phyloP scores from a whole-genome alignment of 306 rosid genomes.

The Aeschynomene evenia region DNA sequence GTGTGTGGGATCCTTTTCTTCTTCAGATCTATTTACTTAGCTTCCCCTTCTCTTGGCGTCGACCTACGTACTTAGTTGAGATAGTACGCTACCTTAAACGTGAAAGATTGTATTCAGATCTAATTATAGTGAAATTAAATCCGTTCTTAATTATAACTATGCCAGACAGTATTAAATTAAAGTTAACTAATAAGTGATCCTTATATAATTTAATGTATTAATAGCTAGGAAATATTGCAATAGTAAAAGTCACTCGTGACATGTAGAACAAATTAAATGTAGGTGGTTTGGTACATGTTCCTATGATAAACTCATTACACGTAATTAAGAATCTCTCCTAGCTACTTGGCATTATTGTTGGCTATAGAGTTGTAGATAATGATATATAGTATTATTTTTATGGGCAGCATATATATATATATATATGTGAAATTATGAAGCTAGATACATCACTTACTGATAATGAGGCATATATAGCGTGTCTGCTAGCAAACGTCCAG shows the following conservation, averaged over 20 bases:
- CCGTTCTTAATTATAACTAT: too few relatives aligned
- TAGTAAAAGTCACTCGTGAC: too few relatives aligned
- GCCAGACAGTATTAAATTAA: too few relatives aligned
- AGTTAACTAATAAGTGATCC: too few relatives aligned
- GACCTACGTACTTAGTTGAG: background rate
- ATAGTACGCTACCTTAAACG: background rate
- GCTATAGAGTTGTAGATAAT: background rate
- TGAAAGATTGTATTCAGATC: background rate
- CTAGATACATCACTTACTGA: too few relatives aligned
- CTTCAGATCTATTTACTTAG: constrained; percentile 6
- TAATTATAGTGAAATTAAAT: too few relatives aligned
- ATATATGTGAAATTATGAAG: too few relatives aligned
- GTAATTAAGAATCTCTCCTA: constrained; percentile 25
- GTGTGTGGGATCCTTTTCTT: constrained; percentile 24
- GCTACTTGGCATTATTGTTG: background rate
- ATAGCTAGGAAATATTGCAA: too few relatives aligned
- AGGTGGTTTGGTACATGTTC: constrained; percentile 21
- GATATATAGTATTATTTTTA: too few relatives aligned
- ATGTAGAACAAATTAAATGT: background rate
- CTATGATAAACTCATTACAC: constrained; percentile 9
- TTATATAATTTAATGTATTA: too few relatives aligned
- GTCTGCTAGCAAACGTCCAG: constrained; percentile 29
- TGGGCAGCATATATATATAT: background rate
- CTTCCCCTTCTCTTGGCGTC: constrained; percentile 17
- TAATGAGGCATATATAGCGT: constrained; percentile 33